Evolutionary conservation across 768 basidiomycete genomes (phyloP).

Genomic region (Aureoboletus auriporus): DNA sequence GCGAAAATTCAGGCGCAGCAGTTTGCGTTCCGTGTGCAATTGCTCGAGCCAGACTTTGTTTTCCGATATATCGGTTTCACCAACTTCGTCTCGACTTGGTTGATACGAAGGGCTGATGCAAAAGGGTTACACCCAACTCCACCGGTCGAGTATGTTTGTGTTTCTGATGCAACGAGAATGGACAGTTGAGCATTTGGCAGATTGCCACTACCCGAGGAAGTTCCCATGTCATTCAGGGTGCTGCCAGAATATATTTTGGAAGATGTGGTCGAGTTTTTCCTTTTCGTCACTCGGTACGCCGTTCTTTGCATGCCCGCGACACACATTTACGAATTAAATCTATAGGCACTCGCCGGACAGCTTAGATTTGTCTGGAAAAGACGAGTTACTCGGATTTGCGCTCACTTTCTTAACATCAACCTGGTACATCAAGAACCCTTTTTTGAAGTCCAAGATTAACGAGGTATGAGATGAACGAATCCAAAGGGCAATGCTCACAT

Average conservation of each 20-base stretch:
- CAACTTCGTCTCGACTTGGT: conserved; percentile 91
- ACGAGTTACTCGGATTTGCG: conserved; percentile 80
- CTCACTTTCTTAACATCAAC: conserved; percentile 91
- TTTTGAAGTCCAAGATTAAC: conserved; percentile 93
- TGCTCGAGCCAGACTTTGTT: conserved; percentile 82
- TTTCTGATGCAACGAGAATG: neutral
- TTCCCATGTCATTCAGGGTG: conserved; percentile 79
- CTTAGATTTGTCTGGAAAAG: conserved; percentile 80
- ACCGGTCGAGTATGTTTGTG: conserved; percentile 53
- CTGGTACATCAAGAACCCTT: conserved; percentile 98
- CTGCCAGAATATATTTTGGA: conserved; percentile 94
- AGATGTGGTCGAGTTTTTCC: conserved; percentile 86
- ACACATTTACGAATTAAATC: conserved; percentile 1
- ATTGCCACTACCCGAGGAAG: conserved; percentile 79
- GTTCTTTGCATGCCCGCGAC: neutral
- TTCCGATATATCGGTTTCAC: conserved; percentile 77
- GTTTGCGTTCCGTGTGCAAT: conserved; percentile 77
- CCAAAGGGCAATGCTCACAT: conserved; percentile 1
- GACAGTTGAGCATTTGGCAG: conserved; percentile 37
- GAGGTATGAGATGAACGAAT: conserved; percentile 51
- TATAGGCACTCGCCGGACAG: conserved; percentile 69
- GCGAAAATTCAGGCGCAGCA: conserved; percentile 68
- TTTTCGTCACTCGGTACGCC: conserved; percentile 76
- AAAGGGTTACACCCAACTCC: conserved; percentile 70
- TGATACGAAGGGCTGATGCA: conserved; percentile 88